phyloP scores from a whole-genome alignment of 148 eudicot species.

The Rhododendron henanense region DNA sequence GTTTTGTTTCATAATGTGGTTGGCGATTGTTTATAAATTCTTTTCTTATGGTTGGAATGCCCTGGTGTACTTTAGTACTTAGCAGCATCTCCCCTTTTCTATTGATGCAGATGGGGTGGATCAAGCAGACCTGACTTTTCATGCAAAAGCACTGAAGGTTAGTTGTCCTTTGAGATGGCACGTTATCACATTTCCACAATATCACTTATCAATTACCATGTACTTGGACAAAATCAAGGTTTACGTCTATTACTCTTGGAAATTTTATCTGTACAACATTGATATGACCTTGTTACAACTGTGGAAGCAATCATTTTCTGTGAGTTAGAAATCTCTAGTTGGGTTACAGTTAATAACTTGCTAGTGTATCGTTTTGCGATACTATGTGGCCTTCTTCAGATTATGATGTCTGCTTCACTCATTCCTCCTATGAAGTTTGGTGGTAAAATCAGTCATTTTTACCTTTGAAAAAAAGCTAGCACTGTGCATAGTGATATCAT shows the following conservation, averaged over 20 bases:
- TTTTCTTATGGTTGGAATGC: neutral
- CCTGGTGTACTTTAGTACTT: neutral
- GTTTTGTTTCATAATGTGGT: neutral
- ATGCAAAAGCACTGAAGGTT: conserved; percentile 97
- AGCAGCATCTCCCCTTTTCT: neutral
- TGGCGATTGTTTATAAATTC: neutral
- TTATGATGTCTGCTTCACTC: neutral
- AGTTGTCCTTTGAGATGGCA: conserved; percentile 11
- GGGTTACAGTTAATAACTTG: neutral
- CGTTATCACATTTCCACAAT: neutral
- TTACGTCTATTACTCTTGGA: neutral
- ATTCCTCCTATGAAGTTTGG: neutral
- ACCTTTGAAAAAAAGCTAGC: neutral
- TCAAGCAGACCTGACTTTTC: conserved; percentile 98
- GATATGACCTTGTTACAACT: neutral
- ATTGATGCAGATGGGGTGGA: conserved; percentile 91
- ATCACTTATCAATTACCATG: neutral
- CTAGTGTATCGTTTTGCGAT: neutral
- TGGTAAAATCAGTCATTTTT: neutral
- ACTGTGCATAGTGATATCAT: neutral
- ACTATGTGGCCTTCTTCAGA: neutral
- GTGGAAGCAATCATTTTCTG: neutral
- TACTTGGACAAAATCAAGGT: neutral
- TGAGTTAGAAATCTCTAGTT: neutral
- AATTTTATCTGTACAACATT: neutral